phyloP scores from a whole-genome alignment of 1,284 basidiomycete genomes.

The Coniophora puteana region DNA sequence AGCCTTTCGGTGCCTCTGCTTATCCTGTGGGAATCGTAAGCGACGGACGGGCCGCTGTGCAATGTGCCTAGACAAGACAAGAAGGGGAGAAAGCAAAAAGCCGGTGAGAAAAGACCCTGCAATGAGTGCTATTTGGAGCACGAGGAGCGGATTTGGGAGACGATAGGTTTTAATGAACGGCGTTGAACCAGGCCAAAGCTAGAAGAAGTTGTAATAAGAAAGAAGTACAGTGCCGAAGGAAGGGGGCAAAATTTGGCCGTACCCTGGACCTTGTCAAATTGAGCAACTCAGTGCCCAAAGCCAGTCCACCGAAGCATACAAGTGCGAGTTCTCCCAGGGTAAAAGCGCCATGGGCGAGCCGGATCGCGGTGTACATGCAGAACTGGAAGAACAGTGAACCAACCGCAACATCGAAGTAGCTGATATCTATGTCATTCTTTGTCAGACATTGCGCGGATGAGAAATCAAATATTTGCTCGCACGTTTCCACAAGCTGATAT shows the following conservation, averaged over 20 bases:
- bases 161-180: slow-evolving; percentile 91
- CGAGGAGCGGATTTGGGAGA: slow-evolving; percentile 87
- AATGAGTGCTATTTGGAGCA: slow-evolving; percentile 92
- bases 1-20: slow-evolving; percentile 77
- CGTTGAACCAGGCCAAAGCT: slow-evolving; percentile 83
- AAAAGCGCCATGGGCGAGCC: slow-evolving; percentile 89
- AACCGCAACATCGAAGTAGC: slow-evolving; percentile 73
- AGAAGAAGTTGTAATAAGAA: slow-evolving; percentile 13
- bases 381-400: slow-evolving; percentile 88
- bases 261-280: slow-evolving; percentile 81
- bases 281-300: slow-evolving; percentile 81
- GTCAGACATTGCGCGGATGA: too few species aligned
- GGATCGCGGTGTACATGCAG: slow-evolving; percentile 84
- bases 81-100: slow-evolving; percentile 90
- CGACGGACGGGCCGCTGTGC: slow-evolving; percentile 90
- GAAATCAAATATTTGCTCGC: slow-evolving; percentile 24
- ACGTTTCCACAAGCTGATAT: slow-evolving; percentile 59
- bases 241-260: too few species aligned
- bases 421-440: slow-evolving; percentile 67
- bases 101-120: slow-evolving; percentile 91
- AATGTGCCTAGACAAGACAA: slow-evolving; percentile 90
- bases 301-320: slow-evolving; percentile 85
- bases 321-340: slow-evolving; percentile 93
- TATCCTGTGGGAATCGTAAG: slow-evolving; percentile 85
- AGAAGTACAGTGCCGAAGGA: background rate